Conservation (phyloP, 1,284 basidiomycete genomes). For the Erythrobasidium hasegawianum region DNA sequence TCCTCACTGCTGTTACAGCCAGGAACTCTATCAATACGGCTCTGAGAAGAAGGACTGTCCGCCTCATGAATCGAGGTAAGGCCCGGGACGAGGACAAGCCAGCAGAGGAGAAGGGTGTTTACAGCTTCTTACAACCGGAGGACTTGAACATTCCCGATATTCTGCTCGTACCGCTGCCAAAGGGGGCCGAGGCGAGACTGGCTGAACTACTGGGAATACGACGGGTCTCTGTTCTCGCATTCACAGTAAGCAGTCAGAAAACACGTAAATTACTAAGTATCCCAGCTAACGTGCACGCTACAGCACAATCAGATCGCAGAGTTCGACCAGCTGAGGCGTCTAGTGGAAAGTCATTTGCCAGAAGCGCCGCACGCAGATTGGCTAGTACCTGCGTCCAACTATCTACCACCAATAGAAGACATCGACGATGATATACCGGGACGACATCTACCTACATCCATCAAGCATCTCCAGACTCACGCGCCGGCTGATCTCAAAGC, state of each 20-base stretch:
- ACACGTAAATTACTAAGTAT: no score
- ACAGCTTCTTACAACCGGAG: background rate
- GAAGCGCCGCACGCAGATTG: slow-evolving; percentile 28
- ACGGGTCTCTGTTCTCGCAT: slow-evolving; percentile 63
- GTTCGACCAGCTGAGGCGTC: slow-evolving; percentile 34
- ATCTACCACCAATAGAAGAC: background rate
- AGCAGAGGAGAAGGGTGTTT: background rate
- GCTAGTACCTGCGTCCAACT: slow-evolving; percentile 44
- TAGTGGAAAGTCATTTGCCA: slow-evolving; percentile 37
- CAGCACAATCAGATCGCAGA: background rate
- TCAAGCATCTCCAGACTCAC: slow-evolving; percentile 75
- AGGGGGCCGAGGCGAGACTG: slow-evolving; percentile 64
- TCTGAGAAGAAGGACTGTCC: slow-evolving; percentile 9
- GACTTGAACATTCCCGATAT: slow-evolving; percentile 46
- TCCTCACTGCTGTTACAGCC: slow-evolving; percentile 67
- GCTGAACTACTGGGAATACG: slow-evolving; percentile 63
- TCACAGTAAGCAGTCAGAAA: slow-evolving; percentile 58
- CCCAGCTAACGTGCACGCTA: background rate
- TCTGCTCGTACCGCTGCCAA: slow-evolving; percentile 64
- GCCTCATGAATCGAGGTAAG: background rate
- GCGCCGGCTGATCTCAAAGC: slow-evolving; percentile 71
- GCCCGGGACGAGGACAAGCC: background rate
- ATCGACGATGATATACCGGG: background rate
- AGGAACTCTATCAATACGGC: slow-evolving; percentile 58
- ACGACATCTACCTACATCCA: slow-evolving; percentile 63